Evolutionary conservation across 495 filamentous ascomycete genomes (phyloP).

Genomic region (Penicillium canescens): DNA sequence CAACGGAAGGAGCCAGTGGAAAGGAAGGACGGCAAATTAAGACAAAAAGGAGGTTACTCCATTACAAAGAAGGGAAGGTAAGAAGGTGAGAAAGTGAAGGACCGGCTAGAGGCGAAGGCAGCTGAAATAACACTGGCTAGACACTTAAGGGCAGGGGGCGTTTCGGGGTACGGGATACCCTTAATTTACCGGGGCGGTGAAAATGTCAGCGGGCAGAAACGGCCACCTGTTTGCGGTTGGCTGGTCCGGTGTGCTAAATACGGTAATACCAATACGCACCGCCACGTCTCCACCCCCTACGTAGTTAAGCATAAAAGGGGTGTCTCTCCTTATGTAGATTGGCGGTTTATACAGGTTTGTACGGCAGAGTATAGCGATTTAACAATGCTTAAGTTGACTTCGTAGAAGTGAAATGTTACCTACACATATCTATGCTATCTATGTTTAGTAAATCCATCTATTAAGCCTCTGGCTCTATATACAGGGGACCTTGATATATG

Average conservation of each 20-base stretch:
- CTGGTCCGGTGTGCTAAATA: not conserved
- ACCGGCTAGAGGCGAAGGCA: constrained; percentile 14
- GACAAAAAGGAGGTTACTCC: constrained; percentile 21
- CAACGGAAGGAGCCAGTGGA: constrained; percentile 12
- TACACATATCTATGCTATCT: no score
- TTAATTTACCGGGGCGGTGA: constrained; percentile 23
- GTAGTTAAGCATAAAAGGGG: constrained; percentile 21
- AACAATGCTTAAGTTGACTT: no score
- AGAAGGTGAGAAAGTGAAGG: not conserved
- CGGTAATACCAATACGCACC: constrained; percentile 27
- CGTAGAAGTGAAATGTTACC: no score
- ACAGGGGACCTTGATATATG: no score
- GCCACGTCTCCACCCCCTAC: constrained; percentile 28
- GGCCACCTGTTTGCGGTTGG: not conserved
- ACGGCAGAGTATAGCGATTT: no score
- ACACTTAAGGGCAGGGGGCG: constrained; percentile 19
- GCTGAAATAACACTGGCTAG: constrained; percentile 23
- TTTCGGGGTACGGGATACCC: constrained; percentile 4
- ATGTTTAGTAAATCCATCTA: no score
- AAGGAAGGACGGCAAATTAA: constrained; percentile 12
- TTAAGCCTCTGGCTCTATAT: no score
- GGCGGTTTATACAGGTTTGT: not conserved
- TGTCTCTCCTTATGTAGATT: not conserved
- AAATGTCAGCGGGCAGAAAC: no score
- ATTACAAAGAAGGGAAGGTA: constrained; percentile 16